These are phyloP conservation scores for Nevesoporus exiguus DNA, from an alignment of 768 basidiomycete species.

Conservation along the genomic window DNA sequence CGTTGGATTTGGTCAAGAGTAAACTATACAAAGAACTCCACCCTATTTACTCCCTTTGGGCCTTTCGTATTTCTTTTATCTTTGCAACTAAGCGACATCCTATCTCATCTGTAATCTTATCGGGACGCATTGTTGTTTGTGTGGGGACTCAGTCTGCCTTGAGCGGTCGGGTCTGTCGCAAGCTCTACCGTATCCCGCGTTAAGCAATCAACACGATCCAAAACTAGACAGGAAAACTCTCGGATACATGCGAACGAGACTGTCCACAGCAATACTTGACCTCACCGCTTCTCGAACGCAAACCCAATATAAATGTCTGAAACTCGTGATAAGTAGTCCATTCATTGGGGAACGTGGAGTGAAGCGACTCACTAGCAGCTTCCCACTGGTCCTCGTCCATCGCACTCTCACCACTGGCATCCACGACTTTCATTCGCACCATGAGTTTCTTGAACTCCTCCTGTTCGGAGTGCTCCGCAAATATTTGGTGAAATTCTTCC, in stretches of 20 bases:
- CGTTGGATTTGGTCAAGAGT: constrained; percentile 92
- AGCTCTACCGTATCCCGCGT: constrained; percentile 1
- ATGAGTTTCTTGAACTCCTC: constrained; percentile 81
- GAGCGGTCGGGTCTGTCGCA: neutral
- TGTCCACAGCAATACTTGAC: neutral
- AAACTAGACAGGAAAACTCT: constrained; percentile 5
- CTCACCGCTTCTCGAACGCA: constrained; percentile 72
- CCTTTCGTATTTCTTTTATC: neutral
- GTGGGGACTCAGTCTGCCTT: neutral
- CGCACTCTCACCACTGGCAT: constrained; percentile 77
- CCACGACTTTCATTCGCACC: constrained; percentile 88
- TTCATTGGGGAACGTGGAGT: neutral
- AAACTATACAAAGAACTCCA: constrained; percentile 25
- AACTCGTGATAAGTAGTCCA: constrained; percentile 5
- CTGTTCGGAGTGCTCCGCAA: constrained; percentile 73
- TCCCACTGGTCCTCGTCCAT: constrained; percentile 98
- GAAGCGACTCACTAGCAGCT: constrained; percentile 80
- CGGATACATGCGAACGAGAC: neutral
- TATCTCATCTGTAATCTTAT: constrained; percentile 33
- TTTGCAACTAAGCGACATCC: constrained; percentile 15
- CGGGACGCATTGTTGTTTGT: constrained; percentile 18
- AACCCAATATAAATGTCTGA: constrained; percentile 93
- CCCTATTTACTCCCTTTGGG: constrained; percentile 12
- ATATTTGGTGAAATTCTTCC: constrained; percentile 89
- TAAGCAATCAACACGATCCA: constrained; percentile 5